phyloP scores from a whole-genome alignment of 2,329 filamentous ascomycete species.

The Sarocladium kiliense region DNA sequence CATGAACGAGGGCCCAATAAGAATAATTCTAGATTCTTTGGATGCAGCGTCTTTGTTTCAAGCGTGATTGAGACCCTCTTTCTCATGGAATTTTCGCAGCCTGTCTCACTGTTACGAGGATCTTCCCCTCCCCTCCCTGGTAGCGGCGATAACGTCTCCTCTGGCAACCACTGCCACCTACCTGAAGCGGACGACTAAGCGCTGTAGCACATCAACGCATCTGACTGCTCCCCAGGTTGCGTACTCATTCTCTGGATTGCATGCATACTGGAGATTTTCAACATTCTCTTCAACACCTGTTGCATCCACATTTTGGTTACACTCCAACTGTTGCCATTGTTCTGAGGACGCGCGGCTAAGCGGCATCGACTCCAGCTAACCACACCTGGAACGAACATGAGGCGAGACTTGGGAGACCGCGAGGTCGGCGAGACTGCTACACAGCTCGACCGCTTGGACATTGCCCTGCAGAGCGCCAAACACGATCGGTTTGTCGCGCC shows the following conservation, averaged over 20 bases:
- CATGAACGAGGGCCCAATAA: too few relatives aligned
- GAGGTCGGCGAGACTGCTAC: background rate
- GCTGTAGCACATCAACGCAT: too few relatives aligned
- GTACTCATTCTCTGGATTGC: too few relatives aligned
- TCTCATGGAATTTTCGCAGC: too few relatives aligned
- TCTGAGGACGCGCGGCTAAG: background rate
- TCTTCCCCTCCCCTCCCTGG: background rate
- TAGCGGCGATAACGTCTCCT: background rate
- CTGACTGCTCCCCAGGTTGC: too few relatives aligned
- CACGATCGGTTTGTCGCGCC: background rate
- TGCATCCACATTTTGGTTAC: too few relatives aligned
- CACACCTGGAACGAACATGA: background rate
- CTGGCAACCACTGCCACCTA: slow-evolving; percentile 5
- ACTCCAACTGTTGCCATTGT: too few relatives aligned
- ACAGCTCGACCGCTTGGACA: background rate
- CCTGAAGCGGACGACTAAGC: background rate
- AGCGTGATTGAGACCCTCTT: too few relatives aligned
- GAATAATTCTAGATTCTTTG: too few relatives aligned
- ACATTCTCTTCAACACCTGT: background rate
- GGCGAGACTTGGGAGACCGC: background rate
- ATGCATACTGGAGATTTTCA: too few relatives aligned
- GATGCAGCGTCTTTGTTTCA: too few relatives aligned
- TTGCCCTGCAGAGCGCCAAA: background rate
- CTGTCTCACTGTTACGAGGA: too few relatives aligned
- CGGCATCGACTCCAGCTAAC: background rate